These are phyloP conservation scores for Dendrobium huoshanense DNA, from an alignment of 106 monocot genomes.

Conservation along the genomic window DNA sequence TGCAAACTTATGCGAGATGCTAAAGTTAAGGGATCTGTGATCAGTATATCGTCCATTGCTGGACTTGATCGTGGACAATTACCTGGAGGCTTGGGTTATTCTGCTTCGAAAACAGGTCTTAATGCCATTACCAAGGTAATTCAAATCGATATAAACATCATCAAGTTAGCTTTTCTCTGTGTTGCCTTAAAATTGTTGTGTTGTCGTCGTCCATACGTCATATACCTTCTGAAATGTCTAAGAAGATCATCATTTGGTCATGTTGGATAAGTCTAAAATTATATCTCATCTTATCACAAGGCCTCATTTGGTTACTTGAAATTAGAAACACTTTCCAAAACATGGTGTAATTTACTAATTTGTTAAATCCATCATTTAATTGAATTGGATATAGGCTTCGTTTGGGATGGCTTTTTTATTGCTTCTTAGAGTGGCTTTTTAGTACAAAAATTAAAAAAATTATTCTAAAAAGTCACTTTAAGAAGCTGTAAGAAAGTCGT, in stretches of 20 bases:
- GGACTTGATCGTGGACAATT: slow-evolving; percentile 50
- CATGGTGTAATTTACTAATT: no score
- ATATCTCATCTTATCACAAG: background rate
- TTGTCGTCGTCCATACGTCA: background rate
- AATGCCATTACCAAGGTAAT: slow-evolving; percentile 54
- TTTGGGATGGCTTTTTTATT: no score
- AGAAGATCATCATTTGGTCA: background rate
- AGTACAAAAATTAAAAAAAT: no score
- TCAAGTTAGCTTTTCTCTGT: background rate
- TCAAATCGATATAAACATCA: background rate
- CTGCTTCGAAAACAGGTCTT: slow-evolving; percentile 49
- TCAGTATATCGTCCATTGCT: slow-evolving; percentile 66
- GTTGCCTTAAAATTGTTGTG: background rate
- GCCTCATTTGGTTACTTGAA: no score
- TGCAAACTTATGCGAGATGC: slow-evolving; percentile 49
- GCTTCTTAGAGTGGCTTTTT: no score
- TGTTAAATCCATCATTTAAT: no score
- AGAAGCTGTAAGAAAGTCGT: no score
- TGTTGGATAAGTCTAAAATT: background rate
- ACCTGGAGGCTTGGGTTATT: slow-evolving; percentile 53
- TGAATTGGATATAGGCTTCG: no score
- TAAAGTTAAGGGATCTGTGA: slow-evolving; percentile 53
- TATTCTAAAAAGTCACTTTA: no score
- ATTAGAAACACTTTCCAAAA: no score
- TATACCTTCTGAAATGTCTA: background rate